Conservation (phyloP, 345 rosid species). For the Moringa oleifera region DNA sequence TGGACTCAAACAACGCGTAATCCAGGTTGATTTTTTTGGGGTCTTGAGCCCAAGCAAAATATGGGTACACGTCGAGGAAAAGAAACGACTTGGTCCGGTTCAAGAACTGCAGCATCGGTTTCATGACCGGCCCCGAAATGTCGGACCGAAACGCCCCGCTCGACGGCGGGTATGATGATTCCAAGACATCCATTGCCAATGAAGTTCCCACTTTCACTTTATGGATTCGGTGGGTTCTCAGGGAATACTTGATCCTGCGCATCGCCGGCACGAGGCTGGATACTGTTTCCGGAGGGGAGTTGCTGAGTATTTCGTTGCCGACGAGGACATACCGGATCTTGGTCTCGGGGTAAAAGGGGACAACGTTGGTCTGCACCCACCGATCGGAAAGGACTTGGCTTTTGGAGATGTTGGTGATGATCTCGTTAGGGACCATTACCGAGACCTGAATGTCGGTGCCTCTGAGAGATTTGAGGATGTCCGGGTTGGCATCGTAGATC, state of each 20-base stretch:
- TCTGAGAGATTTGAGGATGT: conserved; percentile 49
- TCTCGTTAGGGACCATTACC: conserved; percentile 63
- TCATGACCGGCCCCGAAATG: conserved; percentile 44
- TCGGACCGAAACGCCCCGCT: conserved; percentile 74
- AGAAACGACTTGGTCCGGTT: conserved; percentile 84
- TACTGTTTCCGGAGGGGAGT: conserved; percentile 29
- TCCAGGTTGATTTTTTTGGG: conserved; percentile 49
- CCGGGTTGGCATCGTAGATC: conserved; percentile 67
- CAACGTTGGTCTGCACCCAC: conserved; percentile 56
- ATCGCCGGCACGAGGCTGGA: conserved; percentile 73
- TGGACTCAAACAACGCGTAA: conserved; percentile 60
- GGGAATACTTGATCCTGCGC: conserved; percentile 55
- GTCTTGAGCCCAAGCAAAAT: conserved; percentile 66
- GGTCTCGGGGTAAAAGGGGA: conserved; percentile 48
- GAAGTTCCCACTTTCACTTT: conserved; percentile 83
- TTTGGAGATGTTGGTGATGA: conserved; percentile 43
- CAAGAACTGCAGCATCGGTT: conserved; percentile 77
- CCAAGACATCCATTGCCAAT: conserved; percentile 61
- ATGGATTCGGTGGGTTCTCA: conserved; percentile 31
- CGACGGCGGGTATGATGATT: conserved; percentile 77
- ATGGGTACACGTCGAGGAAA: conserved; percentile 81
- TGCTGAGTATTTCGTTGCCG: conserved; percentile 76
- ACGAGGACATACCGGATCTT: conserved; percentile 82
- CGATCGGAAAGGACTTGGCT: conserved; percentile 42
- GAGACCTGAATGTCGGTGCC: conserved; percentile 53